Evolutionary conservation across 352 stramenopile species (phyloP).

Genomic region (Pythium oligandrum): DNA sequence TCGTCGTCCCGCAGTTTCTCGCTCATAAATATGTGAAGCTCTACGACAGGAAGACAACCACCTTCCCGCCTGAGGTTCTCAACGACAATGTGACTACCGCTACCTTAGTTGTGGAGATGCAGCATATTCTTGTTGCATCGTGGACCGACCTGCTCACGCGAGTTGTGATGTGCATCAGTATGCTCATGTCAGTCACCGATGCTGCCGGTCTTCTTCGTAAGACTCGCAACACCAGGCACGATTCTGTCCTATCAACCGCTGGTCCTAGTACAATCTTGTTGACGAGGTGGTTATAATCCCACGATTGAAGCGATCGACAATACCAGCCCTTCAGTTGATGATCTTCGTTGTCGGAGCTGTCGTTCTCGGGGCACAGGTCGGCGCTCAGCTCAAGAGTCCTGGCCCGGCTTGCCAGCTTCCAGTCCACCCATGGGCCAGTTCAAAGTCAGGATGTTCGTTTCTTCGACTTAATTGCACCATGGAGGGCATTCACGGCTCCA

Average conservation of each 20-base stretch:
- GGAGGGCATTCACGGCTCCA: neutral
- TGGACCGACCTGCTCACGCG: conserved; percentile 1
- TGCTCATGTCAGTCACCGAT: neutral
- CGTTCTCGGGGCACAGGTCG: neutral
- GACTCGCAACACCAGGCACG: neutral
- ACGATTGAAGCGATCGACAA: neutral
- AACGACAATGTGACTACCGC: neutral
- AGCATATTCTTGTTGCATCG: neutral
- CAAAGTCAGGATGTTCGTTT: neutral
- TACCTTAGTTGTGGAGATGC: neutral
- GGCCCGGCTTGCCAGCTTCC: neutral
- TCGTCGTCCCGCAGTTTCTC: neutral
- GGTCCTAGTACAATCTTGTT: neutral
- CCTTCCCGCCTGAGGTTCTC: neutral
- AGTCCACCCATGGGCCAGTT: neutral
- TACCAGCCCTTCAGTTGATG: neutral
- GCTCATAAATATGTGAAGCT: neutral
- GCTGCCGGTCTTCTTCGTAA: neutral
- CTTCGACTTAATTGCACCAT: neutral
- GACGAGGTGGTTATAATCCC: no score
- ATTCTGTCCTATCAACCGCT: neutral
- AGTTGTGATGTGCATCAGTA: neutral
- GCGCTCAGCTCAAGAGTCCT: neutral
- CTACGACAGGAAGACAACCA: neutral
- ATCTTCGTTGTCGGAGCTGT: neutral